Evolutionary conservation across 306 rosid species (phyloP).

Genomic region (Trifolium repens): DNA sequence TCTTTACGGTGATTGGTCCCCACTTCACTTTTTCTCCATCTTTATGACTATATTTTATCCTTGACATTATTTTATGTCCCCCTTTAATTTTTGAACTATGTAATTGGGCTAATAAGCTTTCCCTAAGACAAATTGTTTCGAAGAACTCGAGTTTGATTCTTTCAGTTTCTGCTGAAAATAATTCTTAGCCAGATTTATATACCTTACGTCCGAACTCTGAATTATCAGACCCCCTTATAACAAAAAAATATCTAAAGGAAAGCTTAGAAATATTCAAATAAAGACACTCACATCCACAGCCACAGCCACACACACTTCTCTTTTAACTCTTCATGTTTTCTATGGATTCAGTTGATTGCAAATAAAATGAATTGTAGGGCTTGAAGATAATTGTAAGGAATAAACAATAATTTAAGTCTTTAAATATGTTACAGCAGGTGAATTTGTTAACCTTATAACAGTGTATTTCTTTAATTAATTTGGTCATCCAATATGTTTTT

Average conservation of each 20-base stretch:
- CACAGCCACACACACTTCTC: background rate
- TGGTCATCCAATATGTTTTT: background rate
- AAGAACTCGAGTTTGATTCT: too few species aligned
- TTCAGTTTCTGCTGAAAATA: too few species aligned
- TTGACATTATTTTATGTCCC: constrained; percentile 7
- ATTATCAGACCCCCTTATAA: too few species aligned
- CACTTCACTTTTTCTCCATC: constrained; percentile 37
- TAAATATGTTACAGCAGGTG: too few species aligned
- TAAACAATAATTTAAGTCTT: too few species aligned
- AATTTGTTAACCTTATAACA: too few species aligned
- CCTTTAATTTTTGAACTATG: background rate
- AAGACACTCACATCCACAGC: too few species aligned
- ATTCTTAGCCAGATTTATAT: too few species aligned
- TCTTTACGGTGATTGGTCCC: constrained; percentile 37
- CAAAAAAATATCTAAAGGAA: background rate
- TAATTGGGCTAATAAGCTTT: too few species aligned
- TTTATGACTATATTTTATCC: constrained; percentile 1
- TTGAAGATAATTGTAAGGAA: background rate
- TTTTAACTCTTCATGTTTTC: constrained; percentile 3
- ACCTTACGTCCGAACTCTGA: too few species aligned
- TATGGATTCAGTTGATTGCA: constrained; percentile 11
- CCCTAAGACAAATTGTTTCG: too few species aligned
- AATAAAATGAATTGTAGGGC: constrained; percentile 10
- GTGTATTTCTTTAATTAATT: background rate
- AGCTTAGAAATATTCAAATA: background rate